Evolutionary conservation across 768 basidiomycete species (phyloP).

Genomic region (Krasilnikovozyma curviuscula): DNA sequence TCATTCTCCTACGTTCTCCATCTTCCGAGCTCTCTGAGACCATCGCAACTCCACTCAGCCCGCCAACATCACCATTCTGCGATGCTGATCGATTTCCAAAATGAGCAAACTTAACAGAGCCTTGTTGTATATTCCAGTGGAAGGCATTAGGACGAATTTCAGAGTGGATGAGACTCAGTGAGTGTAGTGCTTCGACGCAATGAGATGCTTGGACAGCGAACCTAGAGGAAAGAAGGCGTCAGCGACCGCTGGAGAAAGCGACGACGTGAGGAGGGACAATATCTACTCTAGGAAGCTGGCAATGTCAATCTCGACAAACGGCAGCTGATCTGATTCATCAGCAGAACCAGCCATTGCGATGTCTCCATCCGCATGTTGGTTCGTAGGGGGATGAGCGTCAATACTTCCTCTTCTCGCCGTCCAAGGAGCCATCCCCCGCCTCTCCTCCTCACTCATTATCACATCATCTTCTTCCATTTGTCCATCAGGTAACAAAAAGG

Average conservation of each 20-base stretch:
- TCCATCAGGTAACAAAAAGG: constrained; percentile 33
- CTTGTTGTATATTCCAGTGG: constrained; percentile 50
- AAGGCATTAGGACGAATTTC: constrained; percentile 62
- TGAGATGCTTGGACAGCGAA: constrained; percentile 58
- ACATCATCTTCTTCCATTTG: constrained; percentile 5
- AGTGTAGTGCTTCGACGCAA: constrained; percentile 49
- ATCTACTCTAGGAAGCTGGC: constrained; percentile 54
- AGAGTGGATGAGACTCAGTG: constrained; percentile 43
- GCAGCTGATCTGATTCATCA: no score
- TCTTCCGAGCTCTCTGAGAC: constrained; percentile 33
- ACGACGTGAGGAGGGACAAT: constrained; percentile 2
- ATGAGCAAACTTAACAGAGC: constrained; percentile 49
- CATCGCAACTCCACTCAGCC: constrained; percentile 49
- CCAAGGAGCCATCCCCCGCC: neutral
- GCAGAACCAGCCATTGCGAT: constrained; percentile 30
- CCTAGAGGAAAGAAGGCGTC: constrained; percentile 24
- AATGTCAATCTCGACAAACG: constrained; percentile 44
- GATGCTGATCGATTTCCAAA: constrained; percentile 57
- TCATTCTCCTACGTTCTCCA: constrained; percentile 34
- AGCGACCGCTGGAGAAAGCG: neutral
- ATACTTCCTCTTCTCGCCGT: neutral
- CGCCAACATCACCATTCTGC: constrained; percentile 49
- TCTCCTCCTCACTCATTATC: neutral
- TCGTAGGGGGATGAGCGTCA: neutral
- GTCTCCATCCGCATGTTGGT: neutral